These are phyloP conservation scores for Dendrobium nobile DNA, from an alignment of 106 monocot species.

Conservation along the genomic window DNA sequence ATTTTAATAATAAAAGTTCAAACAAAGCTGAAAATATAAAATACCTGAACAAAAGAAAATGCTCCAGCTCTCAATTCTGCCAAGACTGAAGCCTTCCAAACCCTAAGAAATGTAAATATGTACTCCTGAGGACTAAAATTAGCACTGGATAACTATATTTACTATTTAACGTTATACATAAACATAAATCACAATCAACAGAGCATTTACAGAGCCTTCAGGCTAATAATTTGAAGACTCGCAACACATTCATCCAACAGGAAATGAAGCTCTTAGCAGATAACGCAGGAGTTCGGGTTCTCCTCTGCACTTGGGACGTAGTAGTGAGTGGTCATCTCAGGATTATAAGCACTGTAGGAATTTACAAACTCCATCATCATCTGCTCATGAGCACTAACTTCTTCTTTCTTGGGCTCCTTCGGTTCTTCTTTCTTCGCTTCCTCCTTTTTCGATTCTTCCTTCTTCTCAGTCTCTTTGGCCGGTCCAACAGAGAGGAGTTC, in stretches of 20 bases:
- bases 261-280: not conserved
- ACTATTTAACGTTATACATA: not conserved
- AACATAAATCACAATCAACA: not conserved
- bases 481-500: constrained; percentile 8
- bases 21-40: too few relatives aligned
- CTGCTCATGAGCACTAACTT: not conserved
- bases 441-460: constrained; percentile 12
- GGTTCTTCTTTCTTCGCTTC: constrained; percentile 12
- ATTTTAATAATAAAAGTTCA: too few relatives aligned
- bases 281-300: constrained; percentile 9
- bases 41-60: too few relatives aligned
- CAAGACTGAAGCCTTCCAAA: too few relatives aligned
- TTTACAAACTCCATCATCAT: not conserved
- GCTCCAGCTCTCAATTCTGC: too few relatives aligned
- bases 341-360: not conserved
- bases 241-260: not conserved
- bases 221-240: not conserved
- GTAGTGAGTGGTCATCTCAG: constrained; percentile 6
- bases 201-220: not conserved
- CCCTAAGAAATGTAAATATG: too few relatives aligned
- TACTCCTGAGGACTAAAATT: too few relatives aligned
- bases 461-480: constrained; percentile 8
- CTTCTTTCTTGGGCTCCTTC: constrained; percentile 4
- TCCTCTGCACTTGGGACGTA: constrained; percentile 5
- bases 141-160: too few relatives aligned